Evolutionary conservation across 2,329 filamentous ascomycete genomes (phyloP).

Genomic region (Rhinocladiella similis): DNA sequence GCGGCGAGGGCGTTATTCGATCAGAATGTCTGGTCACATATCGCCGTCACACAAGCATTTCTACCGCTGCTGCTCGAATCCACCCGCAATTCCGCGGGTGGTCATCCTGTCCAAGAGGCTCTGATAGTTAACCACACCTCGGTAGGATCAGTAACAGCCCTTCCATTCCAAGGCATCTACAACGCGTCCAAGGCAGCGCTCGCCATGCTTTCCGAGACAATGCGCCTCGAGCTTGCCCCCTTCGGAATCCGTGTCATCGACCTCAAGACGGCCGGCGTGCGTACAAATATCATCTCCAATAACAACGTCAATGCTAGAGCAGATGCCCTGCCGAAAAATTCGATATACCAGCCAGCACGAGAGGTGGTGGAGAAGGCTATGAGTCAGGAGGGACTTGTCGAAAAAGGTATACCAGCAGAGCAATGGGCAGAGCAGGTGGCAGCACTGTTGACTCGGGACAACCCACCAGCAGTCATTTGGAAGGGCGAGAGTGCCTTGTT

Average conservation of each 20-base stretch:
- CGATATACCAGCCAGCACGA: conserved; percentile 12
- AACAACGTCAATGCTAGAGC: neutral
- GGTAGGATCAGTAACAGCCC: conserved; percentile 29
- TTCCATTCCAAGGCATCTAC: conserved; percentile 37
- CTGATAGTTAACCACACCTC: conserved; percentile 42
- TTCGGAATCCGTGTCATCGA: conserved; percentile 34
- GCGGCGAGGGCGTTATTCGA: conserved; percentile 36
- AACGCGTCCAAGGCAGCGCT: conserved; percentile 36
- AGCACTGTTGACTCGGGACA: neutral
- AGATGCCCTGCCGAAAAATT: neutral
- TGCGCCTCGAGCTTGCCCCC: conserved; percentile 35
- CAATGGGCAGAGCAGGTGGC: conserved; percentile 4
- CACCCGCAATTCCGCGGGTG: neutral
- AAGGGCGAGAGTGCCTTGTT: neutral
- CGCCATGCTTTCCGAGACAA: conserved; percentile 29
- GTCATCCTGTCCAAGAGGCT: neutral
- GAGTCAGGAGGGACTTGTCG: neutral
- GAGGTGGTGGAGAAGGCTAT: conserved; percentile 12
- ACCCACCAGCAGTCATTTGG: neutral
- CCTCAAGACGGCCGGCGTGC: conserved; percentile 30
- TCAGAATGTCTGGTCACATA: conserved; percentile 35
- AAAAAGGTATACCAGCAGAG: neutral
- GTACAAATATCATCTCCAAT: conserved; percentile 20
- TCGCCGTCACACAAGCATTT: conserved; percentile 38
- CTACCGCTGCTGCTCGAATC: conserved; percentile 28